Evolutionary conservation across 495 filamentous ascomycete species (phyloP), one percentile per base, ranked within the genome.

Genomic region (Podospora pseudocomata): DNA sequence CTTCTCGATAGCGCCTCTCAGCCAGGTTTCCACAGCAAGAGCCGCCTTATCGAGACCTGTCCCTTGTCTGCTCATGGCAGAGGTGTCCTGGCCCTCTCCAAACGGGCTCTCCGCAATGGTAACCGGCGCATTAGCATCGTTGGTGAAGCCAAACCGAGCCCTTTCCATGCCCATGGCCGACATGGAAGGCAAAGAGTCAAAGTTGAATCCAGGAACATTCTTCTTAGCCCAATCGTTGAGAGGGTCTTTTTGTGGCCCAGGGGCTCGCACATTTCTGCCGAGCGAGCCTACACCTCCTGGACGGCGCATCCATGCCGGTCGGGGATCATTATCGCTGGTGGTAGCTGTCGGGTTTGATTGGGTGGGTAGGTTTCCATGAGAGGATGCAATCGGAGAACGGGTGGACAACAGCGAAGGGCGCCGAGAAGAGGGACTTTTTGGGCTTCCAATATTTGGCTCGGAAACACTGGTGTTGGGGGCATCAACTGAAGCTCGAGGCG

Each of bases 221-320:
- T 89, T 86, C 3, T 87, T 88, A 65, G 94, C 88, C 77, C 92
- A 89, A 49, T 88, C 86, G 77, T 92, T 97, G 68, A 97, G 80
- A 4, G 86, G 87, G 75, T 97, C 93, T 60, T 88, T 83, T 23
- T 90, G 92, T 16, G 93, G 92, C 0, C 93, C 93, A 0, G 93
- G 93, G 3, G 82, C 85, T 44, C 86, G 85, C 3, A 90, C 88
- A 67, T 85, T 85, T 68, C 80, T 84, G 60, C 86, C 86, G 60
- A 97, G 85, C 0, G 91, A 93, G 32, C 93, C 93, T 5, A 97
- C 93, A 34, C 91, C 91, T 15, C 93, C 93, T 3, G 93, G 92
- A 4, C 90, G 91, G 28, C 89, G 84, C 73, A 96, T 84, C 85
- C 85, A 87, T 2, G 81, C 71, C 73, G 82, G 82, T 19, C 74